Base-by-base conservation (phyloP, 2,329 filamentous ascomycete species). In the Tothia fuscella region DNA sequence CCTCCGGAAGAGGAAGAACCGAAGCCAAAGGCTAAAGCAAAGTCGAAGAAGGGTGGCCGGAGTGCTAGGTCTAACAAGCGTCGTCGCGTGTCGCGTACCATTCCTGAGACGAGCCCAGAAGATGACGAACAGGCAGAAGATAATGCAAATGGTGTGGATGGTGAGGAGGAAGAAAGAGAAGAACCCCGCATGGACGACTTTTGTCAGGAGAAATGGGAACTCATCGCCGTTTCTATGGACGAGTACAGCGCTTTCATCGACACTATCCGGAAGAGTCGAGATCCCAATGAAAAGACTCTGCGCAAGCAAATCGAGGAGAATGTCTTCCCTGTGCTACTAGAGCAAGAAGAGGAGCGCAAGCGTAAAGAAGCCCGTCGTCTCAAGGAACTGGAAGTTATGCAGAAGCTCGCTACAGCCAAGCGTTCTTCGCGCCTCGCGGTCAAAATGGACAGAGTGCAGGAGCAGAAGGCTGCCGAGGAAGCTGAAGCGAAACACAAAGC, bases 341-440 rank as follows among this genome's bases (percentile, higher is more conserved):
- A 82, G 53, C 78, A 83, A 17, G 76, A 74, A 45, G 76, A 79
- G 50, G 67, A 70, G 34, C 66, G 88, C 51, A 74, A 78, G 22
- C 78, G 79, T 46, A 88, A 89, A 59, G 66, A 69, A 64, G 76
- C 63, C 71, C 85, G 67, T 68, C 81, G 81, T 51, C 76, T 93
- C 56, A 84, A 80, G 47, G 89, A 96, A 53, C 62, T 93, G 17
- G 67, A 86, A 40, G 86, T 78, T 50, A 61, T 93, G 49, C 80
- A 89, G 51, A 89, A 91, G 57, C 73, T 96, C 63, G 86, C 86
- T n/a, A 84, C 81, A 43, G 89, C 91, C 3, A 98, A 98, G 64
- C 72, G 91, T 48, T 98, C 91, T 1, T 93, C 85, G 53, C 78
- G 91, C 48, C 76, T 98, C 50, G 88, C 89, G 14, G 74, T 74